Conservation (phyloP, 2,329 filamentous ascomycete species). For the Lomentospora prolificans region DNA sequence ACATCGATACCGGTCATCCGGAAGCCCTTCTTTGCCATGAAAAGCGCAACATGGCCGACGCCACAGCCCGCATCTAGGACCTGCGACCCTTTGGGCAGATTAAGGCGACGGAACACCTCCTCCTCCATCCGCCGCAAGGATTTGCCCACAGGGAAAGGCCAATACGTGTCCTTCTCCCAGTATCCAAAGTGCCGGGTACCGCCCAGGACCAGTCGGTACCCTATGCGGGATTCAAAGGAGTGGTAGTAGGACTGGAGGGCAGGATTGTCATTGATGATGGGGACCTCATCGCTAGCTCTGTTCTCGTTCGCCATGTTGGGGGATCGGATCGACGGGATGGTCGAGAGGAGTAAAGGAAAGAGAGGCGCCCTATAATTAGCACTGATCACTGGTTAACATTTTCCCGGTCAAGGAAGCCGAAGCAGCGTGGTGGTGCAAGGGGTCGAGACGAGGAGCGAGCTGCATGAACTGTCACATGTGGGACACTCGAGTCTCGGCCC, state of each 20-base stretch:
- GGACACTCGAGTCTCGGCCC: too few relatives aligned
- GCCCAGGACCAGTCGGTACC: slow-evolving; percentile 32
- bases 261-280: slow-evolving; percentile 28
- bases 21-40: slow-evolving; percentile 31
- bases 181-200: slow-evolving; percentile 40
- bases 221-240: slow-evolving; percentile 33
- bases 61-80: slow-evolving; percentile 44
- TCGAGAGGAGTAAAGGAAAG: too few relatives aligned
- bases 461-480: too few relatives aligned
- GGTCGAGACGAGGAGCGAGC: too few relatives aligned
- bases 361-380: too few relatives aligned
- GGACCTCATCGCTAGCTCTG: not conserved
- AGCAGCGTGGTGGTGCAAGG: too few relatives aligned
- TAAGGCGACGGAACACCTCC: slow-evolving; percentile 28
- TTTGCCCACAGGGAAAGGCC: slow-evolving; percentile 34
- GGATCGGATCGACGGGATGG: too few relatives aligned
- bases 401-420: too few relatives aligned
- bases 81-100: slow-evolving; percentile 26
- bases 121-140: slow-evolving; percentile 40
- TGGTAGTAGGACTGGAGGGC: slow-evolving; percentile 33
- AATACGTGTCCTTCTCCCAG: slow-evolving; percentile 33
- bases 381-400: too few relatives aligned
- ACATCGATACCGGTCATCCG: slow-evolving; percentile 38
- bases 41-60: slow-evolving; percentile 36
- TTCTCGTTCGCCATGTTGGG: slow-evolving; percentile 3